Evolutionary conservation across 176 grass and related monocot genomes (phyloP), one percentile per base, ranked within the genome.

Genomic region (Luzula sylvatica): DNA sequence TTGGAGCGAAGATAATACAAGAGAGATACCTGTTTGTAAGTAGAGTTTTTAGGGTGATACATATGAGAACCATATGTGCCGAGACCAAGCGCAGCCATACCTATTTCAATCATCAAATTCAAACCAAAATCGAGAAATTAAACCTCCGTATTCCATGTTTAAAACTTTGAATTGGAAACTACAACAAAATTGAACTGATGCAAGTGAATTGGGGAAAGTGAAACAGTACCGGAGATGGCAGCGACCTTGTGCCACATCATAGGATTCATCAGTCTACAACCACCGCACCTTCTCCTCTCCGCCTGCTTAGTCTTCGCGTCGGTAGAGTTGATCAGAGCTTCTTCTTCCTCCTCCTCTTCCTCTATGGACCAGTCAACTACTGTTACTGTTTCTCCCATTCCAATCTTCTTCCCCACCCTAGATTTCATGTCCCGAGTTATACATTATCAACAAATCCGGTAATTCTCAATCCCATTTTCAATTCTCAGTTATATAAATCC

Each of bases 171-270:
- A n/a, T n/a, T n/a, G n/a, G n/a, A n/a, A n/a, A n/a, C n/a, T n/a
- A n/a, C n/a, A n/a, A n/a, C n/a, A n/a, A n/a, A n/a, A n/a, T 35
- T 35, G 30, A 9, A 35, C 30, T 35, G 30, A 35, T 7, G 9
- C 30, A 35, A 35, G 30, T 47, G 20, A n/a, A 12, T 56, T 20
- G 1, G 2, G 23, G 23, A 16, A 8, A 15, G 46, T 15, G 65
- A 9, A 28, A 52, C 27, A 15, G 8, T 52, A 96, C 90, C 84
- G 51, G 90, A 96, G 44, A 96, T 71, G 58, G 71, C 90, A 52
- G 90, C 92, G 50, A 86, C 81, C 81, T 82, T 96, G 62, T 89
- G 92, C 92, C 92, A 96, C 15, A 86, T 12, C 71, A 65, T 76
- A 16, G 85, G 81, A 68, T 89, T 45, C 46, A 40, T 82, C 46